phyloP scores from a whole-genome alignment of 2,329 filamentous ascomycete genomes.

The Penicillium griseofulvum region DNA sequence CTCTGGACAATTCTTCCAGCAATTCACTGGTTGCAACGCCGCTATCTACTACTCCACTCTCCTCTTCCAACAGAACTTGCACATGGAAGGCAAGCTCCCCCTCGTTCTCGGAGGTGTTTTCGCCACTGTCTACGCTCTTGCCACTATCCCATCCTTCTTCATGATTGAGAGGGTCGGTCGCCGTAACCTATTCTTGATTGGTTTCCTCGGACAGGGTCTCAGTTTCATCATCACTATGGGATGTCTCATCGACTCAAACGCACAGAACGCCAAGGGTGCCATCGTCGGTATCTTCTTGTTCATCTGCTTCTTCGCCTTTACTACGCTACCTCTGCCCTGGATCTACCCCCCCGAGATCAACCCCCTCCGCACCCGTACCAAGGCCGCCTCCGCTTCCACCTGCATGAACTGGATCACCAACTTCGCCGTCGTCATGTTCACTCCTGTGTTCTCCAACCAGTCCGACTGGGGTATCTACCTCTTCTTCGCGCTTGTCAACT shows the following conservation, averaged over 20 bases:
- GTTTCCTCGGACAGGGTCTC: slow-evolving; percentile 34
- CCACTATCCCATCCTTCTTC: slow-evolving; percentile 29
- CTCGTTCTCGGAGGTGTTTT: slow-evolving; percentile 29
- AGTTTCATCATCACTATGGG: slow-evolving; percentile 33
- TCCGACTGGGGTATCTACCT: slow-evolving; percentile 41
- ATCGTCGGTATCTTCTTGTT: slow-evolving; percentile 64
- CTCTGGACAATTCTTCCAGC: slow-evolving; percentile 39
- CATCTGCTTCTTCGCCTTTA: slow-evolving; percentile 65
- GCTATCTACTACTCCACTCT: slow-evolving; percentile 47
- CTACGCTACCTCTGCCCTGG: slow-evolving; percentile 63
- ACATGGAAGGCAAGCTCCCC: slow-evolving; percentile 18
- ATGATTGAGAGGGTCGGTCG: slow-evolving; percentile 42
- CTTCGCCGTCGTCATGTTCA: slow-evolving; percentile 52
- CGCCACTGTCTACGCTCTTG: slow-evolving; percentile 25
- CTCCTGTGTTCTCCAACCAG: slow-evolving; percentile 35
- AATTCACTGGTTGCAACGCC: slow-evolving; percentile 47
- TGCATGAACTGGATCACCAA: slow-evolving; percentile 55
- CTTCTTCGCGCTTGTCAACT: slow-evolving; percentile 41
- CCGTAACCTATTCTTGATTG: slow-evolving; percentile 36
- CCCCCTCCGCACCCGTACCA: slow-evolving; percentile 52
- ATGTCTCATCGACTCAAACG: slow-evolving; percentile 28
- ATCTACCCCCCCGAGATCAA: slow-evolving; percentile 49
- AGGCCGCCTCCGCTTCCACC: slow-evolving; percentile 52
- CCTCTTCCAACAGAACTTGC: slow-evolving; percentile 43
- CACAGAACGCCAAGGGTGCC: slow-evolving; percentile 31